phyloP scores from a whole-genome alignment of 2,329 filamentous ascomycete genomes.

The Chaetomium olivaceum region DNA sequence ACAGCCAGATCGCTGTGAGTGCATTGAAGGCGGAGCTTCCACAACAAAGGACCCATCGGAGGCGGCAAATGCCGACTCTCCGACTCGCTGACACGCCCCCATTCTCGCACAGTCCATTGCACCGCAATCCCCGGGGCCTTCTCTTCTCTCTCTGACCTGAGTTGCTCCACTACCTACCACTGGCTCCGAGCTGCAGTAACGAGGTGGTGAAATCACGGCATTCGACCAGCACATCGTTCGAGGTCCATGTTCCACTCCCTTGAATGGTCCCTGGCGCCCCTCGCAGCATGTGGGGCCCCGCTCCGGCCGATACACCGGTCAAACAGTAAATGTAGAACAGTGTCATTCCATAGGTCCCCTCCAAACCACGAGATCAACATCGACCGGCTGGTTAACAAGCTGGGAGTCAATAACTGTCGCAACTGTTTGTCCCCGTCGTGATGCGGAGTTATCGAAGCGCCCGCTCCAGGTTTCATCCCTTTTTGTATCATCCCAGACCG shows the following conservation, averaged over 20 bases:
- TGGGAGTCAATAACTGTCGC: background rate
- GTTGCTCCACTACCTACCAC: background rate
- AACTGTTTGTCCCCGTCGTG: background rate
- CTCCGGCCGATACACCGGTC: background rate
- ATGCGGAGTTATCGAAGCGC: background rate
- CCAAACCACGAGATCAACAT: background rate
- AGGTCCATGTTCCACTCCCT: background rate
- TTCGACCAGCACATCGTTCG: background rate
- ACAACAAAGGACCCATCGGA: background rate
- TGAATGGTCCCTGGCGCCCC: background rate
- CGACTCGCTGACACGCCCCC: background rate
- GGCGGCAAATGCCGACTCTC: background rate
- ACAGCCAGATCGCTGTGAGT: background rate
- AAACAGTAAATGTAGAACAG: background rate
- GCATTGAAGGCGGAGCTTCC: background rate
- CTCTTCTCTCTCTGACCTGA: background rate
- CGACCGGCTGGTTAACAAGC: background rate
- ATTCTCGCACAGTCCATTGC: background rate
- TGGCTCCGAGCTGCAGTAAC: background rate
- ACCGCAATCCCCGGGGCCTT: background rate
- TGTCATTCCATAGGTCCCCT: background rate
- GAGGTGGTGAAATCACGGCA: background rate
- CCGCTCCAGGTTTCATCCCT: constrained; percentile 4
- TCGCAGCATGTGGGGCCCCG: background rate
- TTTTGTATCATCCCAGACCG: constrained; percentile 3